Evolutionary conservation across 495 filamentous ascomycete genomes (phyloP).

Genomic region (Penicillium angulare): DNA sequence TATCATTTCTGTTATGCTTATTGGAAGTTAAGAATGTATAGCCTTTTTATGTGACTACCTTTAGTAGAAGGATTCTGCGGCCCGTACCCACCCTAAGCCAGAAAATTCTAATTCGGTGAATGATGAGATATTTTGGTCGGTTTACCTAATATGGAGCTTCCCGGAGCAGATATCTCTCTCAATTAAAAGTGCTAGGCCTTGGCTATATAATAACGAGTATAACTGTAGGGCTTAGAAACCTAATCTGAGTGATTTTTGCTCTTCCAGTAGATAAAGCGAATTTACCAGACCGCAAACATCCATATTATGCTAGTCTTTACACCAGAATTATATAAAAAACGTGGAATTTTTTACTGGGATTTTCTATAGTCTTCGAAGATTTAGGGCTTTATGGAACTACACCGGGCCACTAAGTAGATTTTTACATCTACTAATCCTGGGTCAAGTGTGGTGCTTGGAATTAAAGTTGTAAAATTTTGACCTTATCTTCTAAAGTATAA

Average conservation of each 20-base stretch:
- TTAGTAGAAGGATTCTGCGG: no score
- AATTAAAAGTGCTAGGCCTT: no score
- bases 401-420: background rate
- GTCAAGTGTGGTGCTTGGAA: background rate
- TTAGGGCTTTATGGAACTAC: background rate
- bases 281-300: no score
- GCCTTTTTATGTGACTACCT: background rate
- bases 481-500: background rate
- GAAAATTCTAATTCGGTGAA: no score
- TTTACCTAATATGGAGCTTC: no score
- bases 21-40: background rate
- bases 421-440: background rate
- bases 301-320: background rate
- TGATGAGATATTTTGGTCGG: no score
- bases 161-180: no score
- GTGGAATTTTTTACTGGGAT: background rate
- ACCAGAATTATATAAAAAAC: background rate
- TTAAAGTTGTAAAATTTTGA: background rate
- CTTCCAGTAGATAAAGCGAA: no score
- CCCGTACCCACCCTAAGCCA: background rate
- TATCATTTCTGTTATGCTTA: background rate
- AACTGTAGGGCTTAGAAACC: no score
- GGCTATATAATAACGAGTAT: no score
- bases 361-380: background rate
- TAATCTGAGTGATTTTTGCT: no score